These are phyloP conservation scores for Pichia thaimueangensis DNA, from an alignment of 805 yeast species.

Conservation along the genomic window DNA sequence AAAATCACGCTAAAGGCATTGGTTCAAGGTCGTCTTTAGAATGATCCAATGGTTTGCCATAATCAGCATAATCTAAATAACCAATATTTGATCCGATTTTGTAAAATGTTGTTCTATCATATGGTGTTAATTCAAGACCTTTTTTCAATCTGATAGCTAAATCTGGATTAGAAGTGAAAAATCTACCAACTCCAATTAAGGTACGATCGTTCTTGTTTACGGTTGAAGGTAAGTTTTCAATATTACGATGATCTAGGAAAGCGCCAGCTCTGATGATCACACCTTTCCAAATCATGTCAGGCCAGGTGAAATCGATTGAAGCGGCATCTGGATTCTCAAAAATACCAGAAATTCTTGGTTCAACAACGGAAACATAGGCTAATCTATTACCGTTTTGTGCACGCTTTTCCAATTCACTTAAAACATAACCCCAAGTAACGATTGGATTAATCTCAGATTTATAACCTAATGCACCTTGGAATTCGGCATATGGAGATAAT, in stretches of 20 bases:
- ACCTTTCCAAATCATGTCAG: slow-evolving; percentile 18
- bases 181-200: slow-evolving; percentile 35
- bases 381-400: slow-evolving; percentile 19
- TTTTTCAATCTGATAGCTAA: slow-evolving; percentile 32
- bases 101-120: slow-evolving; percentile 38
- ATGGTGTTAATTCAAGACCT: slow-evolving; percentile 31
- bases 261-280: slow-evolving; percentile 20
- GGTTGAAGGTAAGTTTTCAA: slow-evolving; percentile 8
- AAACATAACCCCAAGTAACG: slow-evolving; percentile 33
- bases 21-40: slow-evolving; percentile 10
- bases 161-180: slow-evolving; percentile 41
- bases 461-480: slow-evolving; percentile 34
- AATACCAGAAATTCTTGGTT: slow-evolving; percentile 67
- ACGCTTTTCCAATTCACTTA: slow-evolving; percentile 32
- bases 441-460: slow-evolving; percentile 31
- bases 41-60: slow-evolving; percentile 13
- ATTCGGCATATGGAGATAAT: slow-evolving; percentile 40
- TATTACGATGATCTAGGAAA: slow-evolving; percentile 24
- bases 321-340: slow-evolving; percentile 8
- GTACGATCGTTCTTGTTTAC: slow-evolving; percentile 34
- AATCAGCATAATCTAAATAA: slow-evolving; percentile 11
- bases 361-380: slow-evolving; percentile 33
- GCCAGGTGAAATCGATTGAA: slow-evolving; percentile 14
- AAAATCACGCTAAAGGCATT: slow-evolving; percentile 9
- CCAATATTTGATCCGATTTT: slow-evolving; percentile 11